These are phyloP conservation scores for Aspergillus versicolor DNA, from an alignment of 2,329 filamentous ascomycete species.

Conservation along the genomic window DNA sequence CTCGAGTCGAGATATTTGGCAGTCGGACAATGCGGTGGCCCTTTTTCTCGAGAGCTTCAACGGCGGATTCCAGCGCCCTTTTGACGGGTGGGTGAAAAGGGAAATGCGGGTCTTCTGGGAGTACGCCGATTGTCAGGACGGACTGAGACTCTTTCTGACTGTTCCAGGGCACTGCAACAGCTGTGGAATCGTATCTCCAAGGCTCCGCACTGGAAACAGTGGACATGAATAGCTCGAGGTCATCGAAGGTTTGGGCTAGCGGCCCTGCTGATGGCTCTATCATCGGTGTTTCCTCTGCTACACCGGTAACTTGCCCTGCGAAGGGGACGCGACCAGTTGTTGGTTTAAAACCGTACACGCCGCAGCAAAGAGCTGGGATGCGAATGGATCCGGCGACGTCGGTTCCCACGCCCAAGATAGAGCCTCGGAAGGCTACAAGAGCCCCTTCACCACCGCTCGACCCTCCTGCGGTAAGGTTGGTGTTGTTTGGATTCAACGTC, in stretches of 20 bases:
- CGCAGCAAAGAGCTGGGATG: conserved; percentile 50
- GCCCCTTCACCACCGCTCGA: conserved; percentile 65
- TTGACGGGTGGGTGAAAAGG: conserved; percentile 3
- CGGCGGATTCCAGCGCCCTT: neutral
- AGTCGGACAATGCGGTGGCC: neutral
- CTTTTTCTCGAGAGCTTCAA: neutral
- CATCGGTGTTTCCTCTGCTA: neutral
- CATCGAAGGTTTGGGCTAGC: neutral
- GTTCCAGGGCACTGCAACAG: neutral
- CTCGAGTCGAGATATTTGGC: neutral
- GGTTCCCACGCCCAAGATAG: conserved; percentile 59
- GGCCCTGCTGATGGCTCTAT: neutral
- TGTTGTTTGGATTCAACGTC: conserved; percentile 61
- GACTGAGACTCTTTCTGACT: neutral
- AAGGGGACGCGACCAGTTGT: neutral
- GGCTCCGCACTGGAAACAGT: neutral
- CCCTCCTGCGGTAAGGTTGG: conserved; percentile 60
- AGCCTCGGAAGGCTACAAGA: conserved; percentile 58
- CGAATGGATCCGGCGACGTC: conserved; percentile 54
- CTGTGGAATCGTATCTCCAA: neutral
- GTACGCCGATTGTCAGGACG: neutral
- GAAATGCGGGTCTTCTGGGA: neutral
- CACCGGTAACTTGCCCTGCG: neutral
- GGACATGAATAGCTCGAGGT: conserved; percentile 3
- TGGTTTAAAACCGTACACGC: conserved; percentile 50